Conservation (phyloP, 2,329 filamentous ascomycete species). For the Hymenoscyphus fraxineus region DNA sequence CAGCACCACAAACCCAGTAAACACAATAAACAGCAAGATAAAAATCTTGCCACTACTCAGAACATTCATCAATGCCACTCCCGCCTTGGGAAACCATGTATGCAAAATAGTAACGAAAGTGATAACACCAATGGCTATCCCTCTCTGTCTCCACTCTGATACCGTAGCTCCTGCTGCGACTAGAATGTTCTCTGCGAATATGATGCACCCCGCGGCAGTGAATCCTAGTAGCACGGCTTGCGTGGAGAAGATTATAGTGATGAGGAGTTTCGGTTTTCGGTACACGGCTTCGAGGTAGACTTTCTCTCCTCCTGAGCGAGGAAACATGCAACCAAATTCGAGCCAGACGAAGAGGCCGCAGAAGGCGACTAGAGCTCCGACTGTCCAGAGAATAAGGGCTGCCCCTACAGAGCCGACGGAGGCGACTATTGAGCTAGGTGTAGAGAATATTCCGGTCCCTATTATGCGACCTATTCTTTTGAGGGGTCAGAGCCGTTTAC, state of each 20-base stretch:
- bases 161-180: constrained; percentile 45
- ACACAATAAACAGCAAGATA: constrained; percentile 44
- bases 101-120: constrained; percentile 46
- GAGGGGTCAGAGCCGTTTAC: neutral
- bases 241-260: constrained; percentile 49
- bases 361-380: constrained; percentile 43
- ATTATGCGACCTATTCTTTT: constrained; percentile 1
- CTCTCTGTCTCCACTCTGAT: constrained; percentile 46
- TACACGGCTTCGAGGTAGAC: constrained; percentile 52
- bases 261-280: constrained; percentile 45
- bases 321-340: constrained; percentile 44
- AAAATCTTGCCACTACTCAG: constrained; percentile 46
- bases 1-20: constrained; percentile 39
- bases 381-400: constrained; percentile 50
- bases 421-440: constrained; percentile 44
- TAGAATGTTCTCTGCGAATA: constrained; percentile 51
- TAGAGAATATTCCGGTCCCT: neutral
- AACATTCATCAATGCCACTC: constrained; percentile 44
- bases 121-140: constrained; percentile 44
- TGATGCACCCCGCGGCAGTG: constrained; percentile 61
- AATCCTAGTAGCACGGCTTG: constrained; percentile 48
- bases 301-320: constrained; percentile 46
- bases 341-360: constrained; percentile 44
- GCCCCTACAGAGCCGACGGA: constrained; percentile 52
- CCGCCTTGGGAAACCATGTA: constrained; percentile 42